phyloP scores from a whole-genome alignment of 352 stramenopile genomes.

The Pythium sukuiense region DNA sequence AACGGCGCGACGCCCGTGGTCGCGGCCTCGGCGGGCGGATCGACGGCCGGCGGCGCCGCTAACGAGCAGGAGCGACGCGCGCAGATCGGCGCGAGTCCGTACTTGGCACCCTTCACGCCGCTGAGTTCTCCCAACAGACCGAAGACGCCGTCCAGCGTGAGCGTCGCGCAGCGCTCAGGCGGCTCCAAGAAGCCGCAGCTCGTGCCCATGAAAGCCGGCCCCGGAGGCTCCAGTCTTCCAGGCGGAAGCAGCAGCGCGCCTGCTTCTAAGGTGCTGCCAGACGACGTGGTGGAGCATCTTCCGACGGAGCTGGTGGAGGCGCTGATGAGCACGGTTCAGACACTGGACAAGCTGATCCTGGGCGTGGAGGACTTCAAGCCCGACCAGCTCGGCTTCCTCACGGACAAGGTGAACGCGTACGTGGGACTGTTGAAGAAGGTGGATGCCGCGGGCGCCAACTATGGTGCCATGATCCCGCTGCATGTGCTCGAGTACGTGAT shows the following conservation, averaged over 20 bases:
- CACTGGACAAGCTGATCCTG: conserved; percentile 61
- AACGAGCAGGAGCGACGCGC: conserved; percentile 55
- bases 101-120: conserved; percentile 67
- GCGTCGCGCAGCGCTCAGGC: conserved; percentile 19
- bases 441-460: conserved; percentile 42
- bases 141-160: conserved; percentile 54
- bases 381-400: conserved; percentile 59
- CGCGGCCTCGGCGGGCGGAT: conserved; percentile 6
- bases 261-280: conserved; percentile 37
- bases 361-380: conserved; percentile 60
- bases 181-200: conserved; percentile 52
- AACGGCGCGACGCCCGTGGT: conserved; percentile 10
- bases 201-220: conserved; percentile 41
- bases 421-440: conserved; percentile 59
- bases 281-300: conserved; percentile 64
- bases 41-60: conserved; percentile 7
- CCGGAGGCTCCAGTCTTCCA: conserved; percentile 4
- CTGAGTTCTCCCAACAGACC: conserved; percentile 52
- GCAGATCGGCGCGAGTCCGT: conserved; percentile 63
- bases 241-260: conserved; percentile 14
- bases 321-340: conserved; percentile 59
- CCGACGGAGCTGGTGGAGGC: conserved; percentile 56
- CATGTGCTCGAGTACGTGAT: conserved; percentile 51
- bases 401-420: conserved; percentile 58
- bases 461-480: conserved; percentile 60